Evolutionary conservation across 495 filamentous ascomycete genomes (phyloP).

Genomic region (Hyaloscypha finlandica): DNA sequence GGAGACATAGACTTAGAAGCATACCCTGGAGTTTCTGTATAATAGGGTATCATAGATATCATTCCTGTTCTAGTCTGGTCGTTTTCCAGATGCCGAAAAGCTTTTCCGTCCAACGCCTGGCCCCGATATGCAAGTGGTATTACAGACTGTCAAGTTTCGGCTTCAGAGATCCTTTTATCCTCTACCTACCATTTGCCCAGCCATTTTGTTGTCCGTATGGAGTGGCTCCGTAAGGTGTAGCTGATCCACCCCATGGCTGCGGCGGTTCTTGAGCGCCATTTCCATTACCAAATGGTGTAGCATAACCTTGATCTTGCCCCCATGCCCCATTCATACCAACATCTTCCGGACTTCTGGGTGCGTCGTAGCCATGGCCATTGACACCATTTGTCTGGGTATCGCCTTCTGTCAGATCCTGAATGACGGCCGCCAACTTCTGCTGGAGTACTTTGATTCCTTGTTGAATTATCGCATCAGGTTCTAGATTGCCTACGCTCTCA

Average conservation of each 20-base stretch:
- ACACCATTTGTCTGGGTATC: constrained; percentile 52
- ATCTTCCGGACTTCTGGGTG: constrained; percentile 59
- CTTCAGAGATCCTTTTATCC: background rate
- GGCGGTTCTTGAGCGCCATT: constrained; percentile 61
- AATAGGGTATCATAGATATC: constrained; percentile 24
- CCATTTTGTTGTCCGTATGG: constrained; percentile 56
- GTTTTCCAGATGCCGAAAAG: constrained; percentile 1
- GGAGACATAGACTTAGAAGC: constrained; percentile 28
- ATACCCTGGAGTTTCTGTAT: constrained; percentile 30
- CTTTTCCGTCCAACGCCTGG: constrained; percentile 27
- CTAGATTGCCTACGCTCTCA: constrained; percentile 82
- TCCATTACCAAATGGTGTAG: constrained; percentile 71
- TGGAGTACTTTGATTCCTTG: constrained; percentile 89
- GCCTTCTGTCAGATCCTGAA: constrained; percentile 63
- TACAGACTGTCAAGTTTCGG: constrained; percentile 15
- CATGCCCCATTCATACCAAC: constrained; percentile 57
- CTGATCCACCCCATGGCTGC: constrained; percentile 63
- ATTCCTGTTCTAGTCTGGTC: constrained; percentile 22
- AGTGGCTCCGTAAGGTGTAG: constrained; percentile 69
- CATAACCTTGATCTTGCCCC: constrained; percentile 64
- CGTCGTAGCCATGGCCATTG: constrained; percentile 53
- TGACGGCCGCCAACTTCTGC: constrained; percentile 83
- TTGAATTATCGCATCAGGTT: constrained; percentile 83
- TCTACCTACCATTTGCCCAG: constrained; percentile 18
- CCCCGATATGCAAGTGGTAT: constrained; percentile 24